Evolutionary conservation across 768 basidiomycete genomes (phyloP), one percentile per base, ranked within the genome.

Genomic region (Mycena haematopus): DNA sequence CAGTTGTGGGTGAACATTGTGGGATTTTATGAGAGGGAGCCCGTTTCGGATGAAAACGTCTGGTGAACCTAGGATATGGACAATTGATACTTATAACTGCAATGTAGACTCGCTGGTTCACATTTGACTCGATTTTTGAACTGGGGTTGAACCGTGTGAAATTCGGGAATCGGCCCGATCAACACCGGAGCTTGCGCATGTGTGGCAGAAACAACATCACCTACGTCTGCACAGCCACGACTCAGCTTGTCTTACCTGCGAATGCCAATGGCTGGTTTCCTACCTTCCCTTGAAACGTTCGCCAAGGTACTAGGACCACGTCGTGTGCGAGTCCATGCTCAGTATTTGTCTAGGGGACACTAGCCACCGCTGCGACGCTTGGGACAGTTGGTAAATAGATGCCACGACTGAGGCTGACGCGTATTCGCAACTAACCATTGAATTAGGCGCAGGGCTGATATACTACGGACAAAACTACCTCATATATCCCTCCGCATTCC

Each of bases 391-490:
- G 86, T 87, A 63, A 78, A 74, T 42, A 51, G 21, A 21, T 47
- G n/a, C 14, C 24, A 11, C 45, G 33, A 29, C 21, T 46, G 53
- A 36, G 14, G 35, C 35, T 31, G 60, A 31, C 29, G 29, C 29
- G 8, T 7, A 14, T 60, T 24, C 40, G 35, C 38, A 51, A 38
- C 53, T 63, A 19, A 50, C 70, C 56, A 47, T 58, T 60, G 8
- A 19, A 24, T 22, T 66, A 92, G 91, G 87, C 61, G 84, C 83
- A 52, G 88, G 90, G 11, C 80, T 95, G 36, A 82, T 94, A 19
- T 95, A 91, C 75, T 90, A 91, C 67, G 93, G 91, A 29, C 95
- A 98, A 73, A 90, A 89, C 72, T 90, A 85, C 68, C 80, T 98
- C 55, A 96, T 98, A 72, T 98, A 96, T 73, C 95, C 95, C 0